A percentile compares a stretch with the other conserved stretches of the same genome.
These are phyloP conservation scores for Lachancea sp. DNA, from an alignment of 805 yeast species.

Conservation along the genomic window DNA sequence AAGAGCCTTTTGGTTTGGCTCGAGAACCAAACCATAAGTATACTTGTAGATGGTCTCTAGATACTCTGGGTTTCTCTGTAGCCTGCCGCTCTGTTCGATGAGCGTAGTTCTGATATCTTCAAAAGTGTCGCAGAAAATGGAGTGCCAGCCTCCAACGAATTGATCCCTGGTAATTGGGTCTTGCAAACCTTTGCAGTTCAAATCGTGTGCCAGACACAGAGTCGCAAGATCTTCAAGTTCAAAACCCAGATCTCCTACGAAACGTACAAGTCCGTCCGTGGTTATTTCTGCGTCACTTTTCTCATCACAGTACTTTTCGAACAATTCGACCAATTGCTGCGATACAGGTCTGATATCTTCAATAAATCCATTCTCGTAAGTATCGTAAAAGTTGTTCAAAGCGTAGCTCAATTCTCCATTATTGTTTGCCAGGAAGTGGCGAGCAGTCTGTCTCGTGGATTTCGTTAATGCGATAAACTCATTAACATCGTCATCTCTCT, in stretches of 20 bases:
- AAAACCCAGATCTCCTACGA: slow-evolving; percentile 58
- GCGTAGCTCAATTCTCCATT: slow-evolving; percentile 29
- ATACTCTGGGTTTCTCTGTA: slow-evolving; percentile 35
- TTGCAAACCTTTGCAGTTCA: slow-evolving; percentile 36
- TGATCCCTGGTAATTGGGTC: slow-evolving; percentile 19
- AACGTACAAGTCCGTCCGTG: slow-evolving; percentile 69
- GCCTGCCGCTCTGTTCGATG: slow-evolving; percentile 28
- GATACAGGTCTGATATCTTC: slow-evolving; percentile 14
- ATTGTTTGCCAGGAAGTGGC: slow-evolving; percentile 20
- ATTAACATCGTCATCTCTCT: slow-evolving; percentile 9
- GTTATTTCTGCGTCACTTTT: slow-evolving; percentile 43
- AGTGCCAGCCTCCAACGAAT: slow-evolving; percentile 22
- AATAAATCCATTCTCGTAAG: slow-evolving; percentile 20
- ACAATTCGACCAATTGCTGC: slow-evolving; percentile 14
- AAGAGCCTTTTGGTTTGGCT: slow-evolving; percentile 51
- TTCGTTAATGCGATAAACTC: slow-evolving; percentile 23
- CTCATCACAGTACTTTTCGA: slow-evolving; percentile 17
- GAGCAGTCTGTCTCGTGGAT: slow-evolving; percentile 17
- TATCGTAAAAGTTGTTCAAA: slow-evolving; percentile 30
- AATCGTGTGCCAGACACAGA: slow-evolving; percentile 60
- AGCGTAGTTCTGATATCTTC: slow-evolving; percentile 43
- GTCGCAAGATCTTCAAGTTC: slow-evolving; percentile 71
- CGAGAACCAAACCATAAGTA: slow-evolving; percentile 62
- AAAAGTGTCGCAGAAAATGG: slow-evolving; percentile 29
- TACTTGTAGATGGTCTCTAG: slow-evolving; percentile 60